Evolutionary conservation across 2,329 filamentous ascomycete genomes (phyloP).

Genomic region (Ceratocystis smalleyi): DNA sequence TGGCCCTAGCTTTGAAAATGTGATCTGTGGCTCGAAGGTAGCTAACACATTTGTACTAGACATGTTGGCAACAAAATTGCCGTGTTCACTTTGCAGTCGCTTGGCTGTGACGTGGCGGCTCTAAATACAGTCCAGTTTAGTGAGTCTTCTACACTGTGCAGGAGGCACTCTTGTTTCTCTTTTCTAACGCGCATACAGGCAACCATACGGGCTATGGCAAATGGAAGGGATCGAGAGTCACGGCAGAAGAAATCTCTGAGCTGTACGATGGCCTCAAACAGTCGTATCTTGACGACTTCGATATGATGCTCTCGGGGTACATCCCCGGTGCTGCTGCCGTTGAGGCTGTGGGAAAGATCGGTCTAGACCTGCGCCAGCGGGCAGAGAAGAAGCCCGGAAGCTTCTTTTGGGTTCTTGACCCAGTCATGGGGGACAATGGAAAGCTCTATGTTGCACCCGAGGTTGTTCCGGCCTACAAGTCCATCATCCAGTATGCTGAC

Average conservation of each 20-base stretch:
- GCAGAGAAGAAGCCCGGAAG: constrained; percentile 47
- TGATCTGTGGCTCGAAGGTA: too few species aligned
- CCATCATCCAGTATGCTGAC: constrained; percentile 64
- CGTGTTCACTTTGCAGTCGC: constrained; percentile 79
- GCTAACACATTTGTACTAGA: constrained; percentile 24
- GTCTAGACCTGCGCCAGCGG: constrained; percentile 57
- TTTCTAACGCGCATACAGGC: constrained; percentile 36
- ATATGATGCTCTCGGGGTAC: constrained; percentile 90
- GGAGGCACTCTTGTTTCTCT: background rate
- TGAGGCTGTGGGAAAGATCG: constrained; percentile 70
- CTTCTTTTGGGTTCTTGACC: constrained; percentile 96
- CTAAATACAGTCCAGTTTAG: constrained; percentile 97
- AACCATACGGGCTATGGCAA: constrained; percentile 91
- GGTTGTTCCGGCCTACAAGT: constrained; percentile 80
- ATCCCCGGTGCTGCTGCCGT: constrained; percentile 77
- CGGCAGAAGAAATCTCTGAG: constrained; percentile 66
- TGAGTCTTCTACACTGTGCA: constrained; percentile 32
- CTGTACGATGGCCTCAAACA: constrained; percentile 74
- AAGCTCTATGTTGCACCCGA: constrained; percentile 81
- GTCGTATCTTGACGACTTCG: constrained; percentile 74
- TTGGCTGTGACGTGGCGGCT: constrained; percentile 86
- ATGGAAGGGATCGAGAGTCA: constrained; percentile 68
- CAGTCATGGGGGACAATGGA: constrained; percentile 96
- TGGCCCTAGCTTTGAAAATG: background rate
- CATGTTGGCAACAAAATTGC: constrained; percentile 98